Evolutionary conservation across 2,329 filamentous ascomycete species (phyloP).

Genomic region (Ophiostoma quercus): DNA sequence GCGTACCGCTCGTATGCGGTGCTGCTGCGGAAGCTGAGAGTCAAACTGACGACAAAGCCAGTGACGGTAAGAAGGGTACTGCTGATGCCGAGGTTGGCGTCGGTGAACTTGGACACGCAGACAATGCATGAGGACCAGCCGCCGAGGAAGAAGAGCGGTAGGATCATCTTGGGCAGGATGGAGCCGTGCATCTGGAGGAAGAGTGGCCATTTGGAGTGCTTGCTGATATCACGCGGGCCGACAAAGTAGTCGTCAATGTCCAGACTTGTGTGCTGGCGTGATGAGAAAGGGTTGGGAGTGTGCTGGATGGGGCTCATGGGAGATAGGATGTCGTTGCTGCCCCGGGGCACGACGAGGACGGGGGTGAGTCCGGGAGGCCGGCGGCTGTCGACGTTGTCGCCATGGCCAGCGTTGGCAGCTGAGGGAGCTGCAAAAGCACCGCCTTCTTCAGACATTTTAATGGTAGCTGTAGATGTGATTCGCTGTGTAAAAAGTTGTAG

Average conservation of each 20-base stretch:
- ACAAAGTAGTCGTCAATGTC: constrained; percentile 45
- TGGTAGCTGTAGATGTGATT: neutral
- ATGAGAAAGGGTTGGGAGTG: constrained; percentile 33
- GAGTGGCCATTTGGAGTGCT: constrained; percentile 72
- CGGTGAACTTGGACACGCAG: constrained; percentile 22
- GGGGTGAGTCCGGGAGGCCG: neutral
- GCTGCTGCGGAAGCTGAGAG: constrained; percentile 70
- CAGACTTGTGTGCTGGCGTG: constrained; percentile 33
- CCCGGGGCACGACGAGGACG: neutral
- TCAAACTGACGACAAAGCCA: constrained; percentile 75
- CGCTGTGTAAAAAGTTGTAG: neutral
- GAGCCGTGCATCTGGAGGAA: constrained; percentile 73
- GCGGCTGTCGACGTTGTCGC: constrained; percentile 12
- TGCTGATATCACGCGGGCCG: constrained; percentile 62
- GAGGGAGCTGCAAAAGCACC: neutral
- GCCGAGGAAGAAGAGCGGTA: constrained; percentile 60
- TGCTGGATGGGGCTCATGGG: neutral
- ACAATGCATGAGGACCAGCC: constrained; percentile 64
- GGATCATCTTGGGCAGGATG: constrained; percentile 64
- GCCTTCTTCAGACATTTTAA: constrained; percentile 14
- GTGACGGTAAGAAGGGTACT: constrained; percentile 68
- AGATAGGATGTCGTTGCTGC: neutral
- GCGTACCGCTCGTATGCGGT: constrained; percentile 66
- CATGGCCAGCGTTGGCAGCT: constrained; percentile 3
- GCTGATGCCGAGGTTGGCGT: constrained; percentile 47